Percentiles rank a stretch among this genome's conserved stretches.
Conservation (phyloP, 208 protist genomes). For the Acanthamoeba healyi region DNA sequence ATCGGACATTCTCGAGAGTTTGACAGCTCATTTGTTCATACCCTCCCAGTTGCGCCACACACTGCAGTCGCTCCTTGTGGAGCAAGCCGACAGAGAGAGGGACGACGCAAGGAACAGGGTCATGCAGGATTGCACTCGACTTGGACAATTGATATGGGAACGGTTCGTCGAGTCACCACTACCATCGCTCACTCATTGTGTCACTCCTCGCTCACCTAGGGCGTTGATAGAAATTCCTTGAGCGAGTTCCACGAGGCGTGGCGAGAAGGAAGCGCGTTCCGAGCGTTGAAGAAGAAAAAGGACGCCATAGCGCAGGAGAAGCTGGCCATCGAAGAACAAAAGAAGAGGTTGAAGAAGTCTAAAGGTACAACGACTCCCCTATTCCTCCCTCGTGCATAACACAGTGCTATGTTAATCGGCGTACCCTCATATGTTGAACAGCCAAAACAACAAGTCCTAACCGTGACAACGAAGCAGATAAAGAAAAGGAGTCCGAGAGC, state of each 20-base stretch:
- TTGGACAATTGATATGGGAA: constrained; percentile 42
- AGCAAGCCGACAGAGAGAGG: neutral
- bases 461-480: constrained; percentile 27
- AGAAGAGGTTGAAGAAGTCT: neutral
- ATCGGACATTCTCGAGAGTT: no score
- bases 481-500: constrained; percentile 5
- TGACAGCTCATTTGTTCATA: neutral
- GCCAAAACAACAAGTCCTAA: constrained; percentile 20
- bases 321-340: constrained; percentile 38
- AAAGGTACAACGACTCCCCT: neutral
- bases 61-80: neutral
- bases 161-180: neutral
- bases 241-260: constrained; percentile 29
- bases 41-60: neutral
- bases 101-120: constrained; percentile 11
- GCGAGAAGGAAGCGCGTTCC: constrained; percentile 41
- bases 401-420: neutral
- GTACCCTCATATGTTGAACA: neutral
- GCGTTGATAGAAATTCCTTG: neutral
- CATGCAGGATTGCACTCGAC: constrained; percentile 18
- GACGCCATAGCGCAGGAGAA: constrained; percentile 10
- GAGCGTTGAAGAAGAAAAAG: constrained; percentile 49
- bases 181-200: neutral
- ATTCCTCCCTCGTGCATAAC: neutral
- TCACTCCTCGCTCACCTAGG: no score